A percentile compares a stretch with the other conserved stretches of the same genome.
Evolutionary conservation across 2,329 filamentous ascomycete species (phyloP).

Genomic region (Penicillium nordicum): DNA sequence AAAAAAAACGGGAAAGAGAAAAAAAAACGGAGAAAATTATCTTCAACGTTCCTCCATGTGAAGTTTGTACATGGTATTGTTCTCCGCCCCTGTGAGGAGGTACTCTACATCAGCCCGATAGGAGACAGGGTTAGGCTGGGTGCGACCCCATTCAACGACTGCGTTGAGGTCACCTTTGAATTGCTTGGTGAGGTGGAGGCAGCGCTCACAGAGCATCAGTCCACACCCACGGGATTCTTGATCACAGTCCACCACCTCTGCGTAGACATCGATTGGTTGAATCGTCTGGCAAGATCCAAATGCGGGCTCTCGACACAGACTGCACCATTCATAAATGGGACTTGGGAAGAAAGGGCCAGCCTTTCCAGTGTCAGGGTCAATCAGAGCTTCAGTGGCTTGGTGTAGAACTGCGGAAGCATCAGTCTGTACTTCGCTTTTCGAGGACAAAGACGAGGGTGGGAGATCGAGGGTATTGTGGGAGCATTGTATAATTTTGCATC

Average conservation of each 20-base stretch:
- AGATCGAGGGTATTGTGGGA: conserved; percentile 28
- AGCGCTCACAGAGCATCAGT: conserved; percentile 29
- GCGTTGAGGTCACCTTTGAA: conserved; percentile 19
- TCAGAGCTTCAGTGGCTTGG: not conserved
- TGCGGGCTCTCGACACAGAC: conserved; percentile 41
- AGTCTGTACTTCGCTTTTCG: conserved; percentile 17
- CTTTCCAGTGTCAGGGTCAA: not conserved
- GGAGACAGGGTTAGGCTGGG: not conserved
- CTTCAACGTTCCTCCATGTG: not conserved
- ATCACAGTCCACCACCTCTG: not conserved
- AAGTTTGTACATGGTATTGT: not conserved
- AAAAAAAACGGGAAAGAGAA: not conserved
- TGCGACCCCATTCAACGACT: not conserved
- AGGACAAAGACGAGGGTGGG: conserved; percentile 18
- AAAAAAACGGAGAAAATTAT: not conserved
- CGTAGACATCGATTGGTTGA: conserved; percentile 7
- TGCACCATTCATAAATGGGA: conserved; percentile 36
- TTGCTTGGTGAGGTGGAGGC: conserved; percentile 14
- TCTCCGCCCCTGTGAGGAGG: not conserved
- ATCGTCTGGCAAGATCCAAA: conserved; percentile 32
- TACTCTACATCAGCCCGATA: conserved; percentile 11
- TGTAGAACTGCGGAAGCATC: conserved; percentile 26
- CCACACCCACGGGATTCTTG: conserved; percentile 24
- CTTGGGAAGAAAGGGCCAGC: not conserved
- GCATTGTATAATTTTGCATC: conserved; percentile 38